These are phyloP conservation scores for Aspergillus sp. DNA, from an alignment of 2,329 filamentous ascomycete species.

Conservation along the genomic window DNA sequence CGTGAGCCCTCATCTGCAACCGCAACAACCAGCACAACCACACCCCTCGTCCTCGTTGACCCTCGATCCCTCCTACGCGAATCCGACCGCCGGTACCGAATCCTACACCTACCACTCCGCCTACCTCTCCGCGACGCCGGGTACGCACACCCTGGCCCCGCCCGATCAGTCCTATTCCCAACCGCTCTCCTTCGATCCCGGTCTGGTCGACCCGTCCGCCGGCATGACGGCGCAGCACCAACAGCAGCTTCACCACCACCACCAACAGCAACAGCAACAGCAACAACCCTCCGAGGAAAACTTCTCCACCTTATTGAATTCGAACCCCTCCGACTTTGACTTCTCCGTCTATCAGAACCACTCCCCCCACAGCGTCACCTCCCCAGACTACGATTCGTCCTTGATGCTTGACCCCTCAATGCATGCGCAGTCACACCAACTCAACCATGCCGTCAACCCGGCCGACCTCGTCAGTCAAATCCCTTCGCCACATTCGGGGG, in stretches of 20 bases:
- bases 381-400: constrained; percentile 38
- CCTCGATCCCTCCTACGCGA: constrained; percentile 32
- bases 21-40: constrained; percentile 36
- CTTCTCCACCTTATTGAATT: constrained; percentile 40
- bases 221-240: constrained; percentile 25
- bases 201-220: constrained; percentile 33
- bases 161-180: constrained; percentile 35
- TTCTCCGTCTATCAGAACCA: constrained; percentile 40
- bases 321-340: constrained; percentile 37
- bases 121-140: constrained; percentile 32
- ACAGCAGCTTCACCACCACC: constrained; percentile 6
- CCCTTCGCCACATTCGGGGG: constrained; percentile 51
- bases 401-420: constrained; percentile 42
- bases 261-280: constrained; percentile 18
- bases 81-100: constrained; percentile 17
- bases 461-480: constrained; percentile 47
- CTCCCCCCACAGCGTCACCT: constrained; percentile 27
- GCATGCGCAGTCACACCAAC: constrained; percentile 32
- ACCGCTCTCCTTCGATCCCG: constrained; percentile 38
- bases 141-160: constrained; percentile 29
- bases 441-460: constrained; percentile 46
- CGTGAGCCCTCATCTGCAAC: constrained; percentile 33
- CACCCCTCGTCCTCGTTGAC: constrained; percentile 26
- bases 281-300: constrained; percentile 28
- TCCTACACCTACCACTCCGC: constrained; percentile 35